Base-by-base conservation (phyloP, 768 basidiomycete genomes). In the Macrolepiota dolichaula region DNA sequence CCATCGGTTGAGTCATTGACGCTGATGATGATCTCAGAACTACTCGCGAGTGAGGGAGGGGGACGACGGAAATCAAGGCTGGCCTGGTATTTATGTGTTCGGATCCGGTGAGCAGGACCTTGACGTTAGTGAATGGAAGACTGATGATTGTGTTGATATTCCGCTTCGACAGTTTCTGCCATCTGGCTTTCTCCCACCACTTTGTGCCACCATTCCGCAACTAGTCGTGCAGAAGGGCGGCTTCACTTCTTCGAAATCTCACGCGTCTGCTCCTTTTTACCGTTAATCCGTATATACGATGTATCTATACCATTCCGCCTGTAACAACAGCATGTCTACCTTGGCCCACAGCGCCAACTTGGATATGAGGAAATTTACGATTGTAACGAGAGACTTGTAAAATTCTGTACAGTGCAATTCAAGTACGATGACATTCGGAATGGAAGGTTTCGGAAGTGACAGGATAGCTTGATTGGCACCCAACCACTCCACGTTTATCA, bases 41-140 rank as follows among this genome's bases (percentile, higher is more conserved):
- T n/a, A 35, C 29, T 22, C 36, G 59, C 32, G 59, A 60, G 29
- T 60, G 40, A 59, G 13, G 40, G 42, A 36, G 32, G 24, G 51
- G 40, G 6, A 35, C 6, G n/a, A 17, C 13, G 10, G 32, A 22
- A 35, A 9, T 1, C 22, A 37, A 32, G 35, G 22, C 22, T 46
- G 13, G 9, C 51, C 12, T 22, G 19, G 35, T 42, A 44, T 60
- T 46, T 53, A 60, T 60, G 42, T 44, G 38, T 52, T 46, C 29
- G 50, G 24, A 36, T 42, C 32, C 13, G 27, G 35, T 40, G 38
- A 42, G 40, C 42, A 2, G 12, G 35, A 2, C 52, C 9, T 17
- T 44, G 42, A n/a, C 42, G 15, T 19, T 17, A 44, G 19, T 44
- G 42, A 44, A 44, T 44, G 42, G 42, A 22, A 44, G n/a, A n/a